A percentile compares a stretch with the other conserved stretches of the same genome.
These are phyloP conservation scores for Pyrus communis DNA, from an alignment of 306 rosid genomes.

Conservation along the genomic window DNA sequence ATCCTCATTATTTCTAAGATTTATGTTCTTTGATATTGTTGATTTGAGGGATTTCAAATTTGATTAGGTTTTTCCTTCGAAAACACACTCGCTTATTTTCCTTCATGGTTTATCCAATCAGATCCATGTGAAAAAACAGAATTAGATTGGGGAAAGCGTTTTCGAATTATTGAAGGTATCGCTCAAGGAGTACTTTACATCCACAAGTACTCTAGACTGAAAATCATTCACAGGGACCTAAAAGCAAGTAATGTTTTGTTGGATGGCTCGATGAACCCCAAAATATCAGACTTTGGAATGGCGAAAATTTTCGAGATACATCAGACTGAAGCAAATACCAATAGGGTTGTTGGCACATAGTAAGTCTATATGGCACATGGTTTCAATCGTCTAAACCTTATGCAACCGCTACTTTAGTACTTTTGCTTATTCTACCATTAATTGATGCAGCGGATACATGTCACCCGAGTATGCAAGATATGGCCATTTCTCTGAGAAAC, in stretches of 20 bases:
- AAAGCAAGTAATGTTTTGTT: slow-evolving; percentile 20
- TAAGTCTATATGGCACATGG: not conserved
- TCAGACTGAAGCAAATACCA: slow-evolving; percentile 4
- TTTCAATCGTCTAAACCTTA: not conserved
- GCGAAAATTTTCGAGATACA: slow-evolving; percentile 10
- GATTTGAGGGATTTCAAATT: not conserved
- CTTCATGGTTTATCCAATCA: not conserved
- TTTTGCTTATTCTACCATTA: too few relatives aligned
- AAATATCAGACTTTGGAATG: slow-evolving; percentile 18
- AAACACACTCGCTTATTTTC: not conserved
- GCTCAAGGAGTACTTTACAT: slow-evolving; percentile 13
- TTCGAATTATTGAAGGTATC: slow-evolving; percentile 21
- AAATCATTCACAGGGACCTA: not conserved
- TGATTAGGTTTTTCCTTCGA: not conserved
- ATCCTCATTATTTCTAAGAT: not conserved
- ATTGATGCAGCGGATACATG: not conserved
- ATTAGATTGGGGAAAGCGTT: slow-evolving; percentile 27
- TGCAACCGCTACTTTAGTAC: not conserved
- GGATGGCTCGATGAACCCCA: slow-evolving; percentile 10
- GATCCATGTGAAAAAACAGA: not conserved
- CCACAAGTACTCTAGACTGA: slow-evolving; percentile 17
- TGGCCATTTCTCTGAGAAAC: slow-evolving; percentile 8
- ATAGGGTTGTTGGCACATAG: slow-evolving; percentile 18
- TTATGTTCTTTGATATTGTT: not conserved
- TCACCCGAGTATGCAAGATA: slow-evolving; percentile 15